These are phyloP conservation scores for Exophiala alcalophila DNA, from an alignment of 2,329 filamentous ascomycete species.

Conservation along the genomic window DNA sequence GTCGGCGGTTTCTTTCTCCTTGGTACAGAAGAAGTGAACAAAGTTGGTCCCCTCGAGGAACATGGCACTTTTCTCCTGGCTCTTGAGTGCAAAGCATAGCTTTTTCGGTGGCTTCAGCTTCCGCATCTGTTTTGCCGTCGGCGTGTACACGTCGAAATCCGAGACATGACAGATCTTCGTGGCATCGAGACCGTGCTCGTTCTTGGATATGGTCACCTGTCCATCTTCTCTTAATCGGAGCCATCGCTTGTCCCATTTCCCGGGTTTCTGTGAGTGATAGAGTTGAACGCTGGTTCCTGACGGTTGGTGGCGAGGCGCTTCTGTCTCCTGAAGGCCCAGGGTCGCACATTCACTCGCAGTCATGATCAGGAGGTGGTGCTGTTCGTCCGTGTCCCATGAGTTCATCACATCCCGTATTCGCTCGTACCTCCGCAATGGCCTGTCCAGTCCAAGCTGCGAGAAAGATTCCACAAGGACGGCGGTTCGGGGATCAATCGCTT, in stretches of 20 bases:
- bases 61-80: conserved; percentile 80
- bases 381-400: conserved; percentile 80
- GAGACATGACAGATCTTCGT: conserved; percentile 76
- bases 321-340: conserved; percentile 57
- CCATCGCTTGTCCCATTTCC: conserved; percentile 85
- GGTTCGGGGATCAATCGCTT: conserved; percentile 61
- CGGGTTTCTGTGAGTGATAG: conserved; percentile 75
- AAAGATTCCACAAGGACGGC: conserved; percentile 79
- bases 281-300: conserved; percentile 66
- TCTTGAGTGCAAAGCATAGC: conserved; percentile 83
- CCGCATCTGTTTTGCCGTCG: conserved; percentile 66
- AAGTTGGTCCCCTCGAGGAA: conserved; percentile 82
- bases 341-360: conserved; percentile 45
- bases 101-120: conserved; percentile 80
- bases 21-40: conserved; percentile 86
- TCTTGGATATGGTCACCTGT: conserved; percentile 68
- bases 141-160: conserved; percentile 87
- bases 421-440: conserved; percentile 81
- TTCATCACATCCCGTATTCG: conserved; percentile 83
- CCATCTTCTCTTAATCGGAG: conserved; percentile 71
- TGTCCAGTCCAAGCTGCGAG: conserved; percentile 70
- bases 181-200: conserved; percentile 57
- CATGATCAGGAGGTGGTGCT: conserved; percentile 70
- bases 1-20: conserved; percentile 65
- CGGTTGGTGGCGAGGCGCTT: conserved; percentile 63